Evolutionary conservation across 2,329 filamentous ascomycete genomes (phyloP).

Genomic region (Fusarium fujikuroi): DNA sequence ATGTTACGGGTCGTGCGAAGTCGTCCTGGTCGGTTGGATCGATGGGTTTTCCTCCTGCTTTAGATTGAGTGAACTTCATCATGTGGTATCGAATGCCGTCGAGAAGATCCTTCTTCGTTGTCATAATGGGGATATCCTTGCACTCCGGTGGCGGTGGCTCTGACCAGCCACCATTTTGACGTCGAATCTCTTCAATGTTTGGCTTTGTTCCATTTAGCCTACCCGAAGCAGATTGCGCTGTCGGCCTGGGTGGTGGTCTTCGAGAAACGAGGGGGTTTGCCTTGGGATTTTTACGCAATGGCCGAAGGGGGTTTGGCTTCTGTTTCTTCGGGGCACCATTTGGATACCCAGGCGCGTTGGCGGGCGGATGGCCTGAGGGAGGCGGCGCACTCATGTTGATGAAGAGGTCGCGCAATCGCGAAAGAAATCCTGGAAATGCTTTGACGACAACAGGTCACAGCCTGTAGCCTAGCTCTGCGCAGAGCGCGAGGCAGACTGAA

Average conservation of each 20-base stretch:
- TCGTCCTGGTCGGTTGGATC: conserved; percentile 77
- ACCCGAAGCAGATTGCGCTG: conserved; percentile 34
- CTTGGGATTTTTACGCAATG: conserved; percentile 55
- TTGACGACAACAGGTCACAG: conserved; percentile 24
- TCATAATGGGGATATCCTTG: conserved; percentile 74
- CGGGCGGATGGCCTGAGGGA: conserved; percentile 41
- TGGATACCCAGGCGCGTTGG: conserved; percentile 47
- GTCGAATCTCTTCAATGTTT: conserved; percentile 56
- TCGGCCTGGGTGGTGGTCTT: conserved; percentile 44
- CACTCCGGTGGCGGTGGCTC: conserved; percentile 62
- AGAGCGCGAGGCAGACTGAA: conserved; percentile 2
- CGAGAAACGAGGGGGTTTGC: conserved; percentile 74
- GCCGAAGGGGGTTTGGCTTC: conserved; percentile 53
- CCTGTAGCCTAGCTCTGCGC: conserved; percentile 35
- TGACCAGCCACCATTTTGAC: conserved; percentile 67
- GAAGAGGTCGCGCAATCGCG: not conserved
- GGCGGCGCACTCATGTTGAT: conserved; percentile 58
- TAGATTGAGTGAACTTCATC: conserved; percentile 77
- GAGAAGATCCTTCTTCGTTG: conserved; percentile 82
- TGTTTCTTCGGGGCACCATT: conserved; percentile 48
- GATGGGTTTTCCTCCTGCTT: conserved; percentile 67
- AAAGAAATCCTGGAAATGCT: not conserved
- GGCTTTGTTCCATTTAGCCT: conserved; percentile 46
- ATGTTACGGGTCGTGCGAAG: conserved; percentile 86
- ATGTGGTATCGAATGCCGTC: conserved; percentile 88